A percentile compares a stretch with the other conserved stretches of the same genome.
Conservation (phyloP, 176 grass and related monocot species). For the Alloteropsis semialata region DNA sequence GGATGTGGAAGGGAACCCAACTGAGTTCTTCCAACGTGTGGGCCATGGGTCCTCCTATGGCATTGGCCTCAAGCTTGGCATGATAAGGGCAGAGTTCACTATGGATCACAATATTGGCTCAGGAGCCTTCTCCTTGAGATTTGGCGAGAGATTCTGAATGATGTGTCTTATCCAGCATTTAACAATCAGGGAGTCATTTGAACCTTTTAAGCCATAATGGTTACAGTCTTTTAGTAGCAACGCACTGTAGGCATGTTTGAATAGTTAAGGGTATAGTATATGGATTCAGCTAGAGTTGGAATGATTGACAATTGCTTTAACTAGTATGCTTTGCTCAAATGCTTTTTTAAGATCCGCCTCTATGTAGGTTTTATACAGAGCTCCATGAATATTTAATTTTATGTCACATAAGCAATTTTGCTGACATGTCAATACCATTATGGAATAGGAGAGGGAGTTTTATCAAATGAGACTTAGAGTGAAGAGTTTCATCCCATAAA, state of each 20-base stretch:
- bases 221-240: not conserved
- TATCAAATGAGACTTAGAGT: too few relatives aligned
- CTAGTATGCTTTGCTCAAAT: too few relatives aligned
- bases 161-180: not conserved
- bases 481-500: too few relatives aligned
- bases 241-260: not conserved
- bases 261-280: not conserved
- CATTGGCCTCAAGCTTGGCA: slow-evolving; percentile 70
- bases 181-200: not conserved
- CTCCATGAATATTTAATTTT: too few relatives aligned
- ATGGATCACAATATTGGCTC: slow-evolving; percentile 80
- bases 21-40: slow-evolving; percentile 71
- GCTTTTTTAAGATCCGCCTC: too few relatives aligned
- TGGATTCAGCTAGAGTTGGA: not conserved
- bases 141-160: slow-evolving; percentile 82
- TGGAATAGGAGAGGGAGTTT: too few relatives aligned
- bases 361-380: too few relatives aligned
- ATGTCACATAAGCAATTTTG: too few relatives aligned
- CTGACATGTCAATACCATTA: too few relatives aligned
- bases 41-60: slow-evolving; percentile 86
- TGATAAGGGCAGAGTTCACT: slow-evolving; percentile 76
- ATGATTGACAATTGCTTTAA: too few relatives aligned
- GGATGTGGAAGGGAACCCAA: slow-evolving; percentile 93
- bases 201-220: not conserved
- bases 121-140: slow-evolving; percentile 74